Evolutionary conservation across 2,329 filamentous ascomycete genomes (phyloP), one percentile per base, ranked within the genome.

Genomic region (Phyllachora maydis): DNA sequence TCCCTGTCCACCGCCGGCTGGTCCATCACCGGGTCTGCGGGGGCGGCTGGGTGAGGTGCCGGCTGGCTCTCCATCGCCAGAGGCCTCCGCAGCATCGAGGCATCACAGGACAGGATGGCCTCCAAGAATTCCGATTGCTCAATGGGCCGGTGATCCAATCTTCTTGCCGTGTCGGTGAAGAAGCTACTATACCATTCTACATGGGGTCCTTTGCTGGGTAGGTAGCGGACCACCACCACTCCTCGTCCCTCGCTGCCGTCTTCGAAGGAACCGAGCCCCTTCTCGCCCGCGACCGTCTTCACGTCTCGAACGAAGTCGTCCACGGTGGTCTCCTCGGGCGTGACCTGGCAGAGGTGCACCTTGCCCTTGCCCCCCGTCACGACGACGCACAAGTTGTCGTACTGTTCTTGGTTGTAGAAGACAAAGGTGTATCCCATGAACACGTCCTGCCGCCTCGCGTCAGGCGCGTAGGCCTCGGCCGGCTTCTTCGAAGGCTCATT

Each of bases 71-170:
- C 56, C 19, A 64, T 48, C 32, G 73, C 59, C 3, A 90, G 58
- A 5, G 70, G 61, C 18, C 69, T 64, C 28, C 77, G 69, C 11
- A 95, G 54, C 20, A 64, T 59, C 28, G 62, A 66, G 5, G 79
- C 66, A 47, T 95, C 73, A 23, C 74, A 75, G n/a, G 57, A 68
- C 14, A 95, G 50, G 21, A 98, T 88, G 2, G 77, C 77, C 43
- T 92, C 81, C 3, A 98, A 57, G 31, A 98, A 91, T 36, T 93
- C 83, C 28, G 75, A 82, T 39, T 93, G 82, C 35, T 85, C 70
- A 25, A 93, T 72, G 3, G 82, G 70, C 4, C 81, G 67, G 41
- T 91, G 82, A 30, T 82, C 73, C 8, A 90, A 59, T 21, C 66
- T 56, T 11, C 72, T 43, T 3, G 82, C 76, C 10, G 90, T 64